These are phyloP conservation scores for Talaromyces sp. DNA, from an alignment of 2,329 filamentous ascomycete genomes.

Conservation along the genomic window DNA sequence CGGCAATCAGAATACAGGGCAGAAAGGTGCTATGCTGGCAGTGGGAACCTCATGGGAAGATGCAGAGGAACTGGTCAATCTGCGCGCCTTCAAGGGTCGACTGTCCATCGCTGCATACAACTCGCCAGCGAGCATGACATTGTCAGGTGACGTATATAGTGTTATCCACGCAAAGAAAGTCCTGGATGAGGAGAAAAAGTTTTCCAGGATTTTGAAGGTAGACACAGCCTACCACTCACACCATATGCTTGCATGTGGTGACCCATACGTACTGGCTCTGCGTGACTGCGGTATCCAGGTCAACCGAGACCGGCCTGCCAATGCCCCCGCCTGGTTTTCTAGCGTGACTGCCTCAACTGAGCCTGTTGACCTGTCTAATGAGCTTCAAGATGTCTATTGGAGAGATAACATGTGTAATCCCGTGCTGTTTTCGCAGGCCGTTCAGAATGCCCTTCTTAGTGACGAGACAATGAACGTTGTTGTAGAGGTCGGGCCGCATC, in stretches of 20 bases:
- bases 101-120: conserved; percentile 32
- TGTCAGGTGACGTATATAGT: conserved; percentile 35
- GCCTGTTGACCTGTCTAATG: background rate
- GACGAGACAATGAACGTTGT: conserved; percentile 13
- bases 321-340: conserved; percentile 1
- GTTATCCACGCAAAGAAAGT: conserved; percentile 23
- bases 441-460: conserved; percentile 15
- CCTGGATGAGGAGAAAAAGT: conserved; percentile 27
- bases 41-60: conserved; percentile 24
- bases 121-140: conserved; percentile 33
- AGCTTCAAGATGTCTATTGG: conserved; percentile 26
- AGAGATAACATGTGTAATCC: conserved; percentile 30
- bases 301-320: background rate
- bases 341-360: conserved; percentile 1
- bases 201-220: conserved; percentile 32
- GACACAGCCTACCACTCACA: conserved; percentile 39
- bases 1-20: no score
- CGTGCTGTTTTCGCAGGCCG: conserved; percentile 30
- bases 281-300: conserved; percentile 10
- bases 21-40: conserved; percentile 30
- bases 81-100: conserved; percentile 9
- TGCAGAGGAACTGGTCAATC: conserved; percentile 16
- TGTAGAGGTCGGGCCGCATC: conserved; percentile 31
- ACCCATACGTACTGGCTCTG: conserved; percentile 23
- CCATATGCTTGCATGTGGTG: conserved; percentile 35